Conservation (phyloP, 306 rosid species). For the Hippophae gyantsensis region DNA sequence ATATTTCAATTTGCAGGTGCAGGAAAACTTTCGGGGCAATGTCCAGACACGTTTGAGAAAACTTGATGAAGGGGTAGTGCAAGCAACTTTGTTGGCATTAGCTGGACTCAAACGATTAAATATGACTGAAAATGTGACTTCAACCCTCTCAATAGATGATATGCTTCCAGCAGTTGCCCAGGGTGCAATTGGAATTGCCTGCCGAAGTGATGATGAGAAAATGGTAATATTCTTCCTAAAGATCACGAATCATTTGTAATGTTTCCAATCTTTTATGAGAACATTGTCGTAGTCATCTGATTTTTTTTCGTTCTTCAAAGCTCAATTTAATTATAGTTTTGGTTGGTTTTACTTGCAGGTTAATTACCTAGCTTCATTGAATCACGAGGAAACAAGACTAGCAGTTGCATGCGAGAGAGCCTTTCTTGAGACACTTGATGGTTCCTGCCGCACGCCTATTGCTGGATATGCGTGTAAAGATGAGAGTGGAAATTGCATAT, state of each 20-base stretch:
- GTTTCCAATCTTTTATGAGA: neutral
- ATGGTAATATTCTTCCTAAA: constrained; percentile 34
- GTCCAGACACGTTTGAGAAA: constrained; percentile 85
- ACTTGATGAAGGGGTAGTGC: constrained; percentile 76
- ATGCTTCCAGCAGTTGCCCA: constrained; percentile 74
- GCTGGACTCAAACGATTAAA: constrained; percentile 85
- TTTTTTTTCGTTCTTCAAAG: neutral
- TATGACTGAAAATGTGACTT: constrained; percentile 49
- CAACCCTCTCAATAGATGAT: constrained; percentile 41
- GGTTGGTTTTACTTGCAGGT: constrained; percentile 39
- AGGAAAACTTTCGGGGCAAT: constrained; percentile 90
- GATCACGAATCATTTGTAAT: neutral
- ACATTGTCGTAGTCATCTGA: neutral
- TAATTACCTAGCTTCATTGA: constrained; percentile 56
- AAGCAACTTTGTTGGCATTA: constrained; percentile 88
- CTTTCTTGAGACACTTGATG: constrained; percentile 64
- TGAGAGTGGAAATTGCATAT: constrained; percentile 61
- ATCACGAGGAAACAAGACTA: constrained; percentile 80
- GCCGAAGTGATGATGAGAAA: constrained; percentile 49
- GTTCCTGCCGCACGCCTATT: constrained; percentile 88
- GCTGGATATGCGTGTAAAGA: constrained; percentile 77
- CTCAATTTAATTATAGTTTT: constrained; percentile 1
- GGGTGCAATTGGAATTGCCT: constrained; percentile 60
- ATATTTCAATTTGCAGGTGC: constrained; percentile 47
- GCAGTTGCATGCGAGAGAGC: constrained; percentile 83